These are phyloP conservation scores for Sporothrix sp. DNA, from an alignment of 2,329 filamentous ascomycete genomes.

Conservation along the genomic window DNA sequence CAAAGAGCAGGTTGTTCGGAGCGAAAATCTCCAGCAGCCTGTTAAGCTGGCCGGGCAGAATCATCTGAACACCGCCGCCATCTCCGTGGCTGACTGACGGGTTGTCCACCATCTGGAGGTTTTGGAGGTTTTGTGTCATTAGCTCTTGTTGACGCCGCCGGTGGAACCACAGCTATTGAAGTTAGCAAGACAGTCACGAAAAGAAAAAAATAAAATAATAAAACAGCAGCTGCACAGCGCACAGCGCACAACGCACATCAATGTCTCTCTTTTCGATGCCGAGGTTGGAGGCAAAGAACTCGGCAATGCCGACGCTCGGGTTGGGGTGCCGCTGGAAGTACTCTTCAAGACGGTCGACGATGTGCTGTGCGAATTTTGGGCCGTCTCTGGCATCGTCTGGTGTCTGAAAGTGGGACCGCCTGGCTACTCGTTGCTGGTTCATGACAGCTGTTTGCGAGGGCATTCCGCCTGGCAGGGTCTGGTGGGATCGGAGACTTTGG, in stretches of 20 bases:
- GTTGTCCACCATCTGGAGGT: conserved; percentile 32
- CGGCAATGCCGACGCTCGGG: conserved; percentile 40
- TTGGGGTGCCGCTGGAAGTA: conserved; percentile 40
- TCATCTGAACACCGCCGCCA: conserved; percentile 32
- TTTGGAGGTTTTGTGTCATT: conserved; percentile 35
- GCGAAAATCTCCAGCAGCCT: conserved; percentile 41
- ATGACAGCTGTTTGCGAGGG: conserved; percentile 29
- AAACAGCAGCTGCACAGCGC: no score
- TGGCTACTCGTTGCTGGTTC: conserved; percentile 35
- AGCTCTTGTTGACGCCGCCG: conserved; percentile 41
- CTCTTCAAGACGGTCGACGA: conserved; percentile 41
- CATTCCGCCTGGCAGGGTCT: neutral
- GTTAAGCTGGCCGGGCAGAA: conserved; percentile 42
- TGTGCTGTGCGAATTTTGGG: conserved; percentile 38
- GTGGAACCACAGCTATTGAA: conserved; percentile 38
- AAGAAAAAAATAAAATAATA: no score
- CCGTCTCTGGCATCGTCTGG: conserved; percentile 30
- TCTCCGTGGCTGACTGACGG: conserved; percentile 17
- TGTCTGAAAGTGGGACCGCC: conserved; percentile 30
- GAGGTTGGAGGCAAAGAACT: conserved; percentile 45
- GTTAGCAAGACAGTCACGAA: neutral
- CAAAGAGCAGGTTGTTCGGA: conserved; percentile 35
- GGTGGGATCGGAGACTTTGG: conserved; percentile 12
- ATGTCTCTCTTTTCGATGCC: conserved; percentile 42
- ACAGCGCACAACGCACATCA: conserved; percentile 21